Percentiles rank a stretch among this genome's conserved stretches.
Evolutionary conservation across 177 flowering plant species (phyloP).

Genomic region (Vitis hybrid): DNA sequence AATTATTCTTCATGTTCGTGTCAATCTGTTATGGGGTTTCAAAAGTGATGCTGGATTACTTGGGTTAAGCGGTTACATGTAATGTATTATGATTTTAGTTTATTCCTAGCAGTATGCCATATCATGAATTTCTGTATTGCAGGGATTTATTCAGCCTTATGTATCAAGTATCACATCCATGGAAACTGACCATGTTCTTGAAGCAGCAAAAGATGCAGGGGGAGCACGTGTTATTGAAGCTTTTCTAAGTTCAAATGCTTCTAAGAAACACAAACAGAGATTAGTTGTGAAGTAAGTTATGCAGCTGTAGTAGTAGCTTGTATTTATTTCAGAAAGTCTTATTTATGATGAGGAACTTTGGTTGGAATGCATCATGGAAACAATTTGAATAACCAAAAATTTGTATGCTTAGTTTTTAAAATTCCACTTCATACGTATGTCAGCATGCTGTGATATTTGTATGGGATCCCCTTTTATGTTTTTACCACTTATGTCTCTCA

Average conservation of each 20-base stretch:
- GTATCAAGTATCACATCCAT: conserved; percentile 60
- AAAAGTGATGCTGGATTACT: not conserved
- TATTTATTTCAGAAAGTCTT: not conserved
- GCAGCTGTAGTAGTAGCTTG: not conserved
- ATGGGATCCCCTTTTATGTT: too few relatives aligned
- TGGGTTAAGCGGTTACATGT: not conserved
- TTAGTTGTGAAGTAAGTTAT: conserved; percentile 60
- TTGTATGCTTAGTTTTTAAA: too few relatives aligned
- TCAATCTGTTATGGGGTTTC: not conserved
- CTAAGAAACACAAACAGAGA: conserved; percentile 64
- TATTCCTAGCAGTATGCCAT: not conserved
- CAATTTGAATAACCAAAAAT: too few relatives aligned
- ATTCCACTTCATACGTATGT: too few relatives aligned
- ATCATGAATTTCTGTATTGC: conserved; percentile 15
- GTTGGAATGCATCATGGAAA: too few relatives aligned
- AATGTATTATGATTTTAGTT: not conserved
- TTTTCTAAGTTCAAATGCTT: conserved; percentile 65
- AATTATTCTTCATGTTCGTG: not conserved
- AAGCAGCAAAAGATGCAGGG: conserved; percentile 66
- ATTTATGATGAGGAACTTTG: too few relatives aligned
- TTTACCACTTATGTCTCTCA: too few relatives aligned
- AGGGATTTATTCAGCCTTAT: conserved; percentile 70
- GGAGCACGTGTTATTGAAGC: conserved; percentile 87
- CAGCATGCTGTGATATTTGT: too few relatives aligned
- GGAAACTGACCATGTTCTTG: conserved; percentile 60